A percentile compares a stretch with the other conserved stretches of the same genome.
Evolutionary conservation across 1,284 basidiomycete genomes (phyloP).

Genomic region (Ceratobasidium sp.): DNA sequence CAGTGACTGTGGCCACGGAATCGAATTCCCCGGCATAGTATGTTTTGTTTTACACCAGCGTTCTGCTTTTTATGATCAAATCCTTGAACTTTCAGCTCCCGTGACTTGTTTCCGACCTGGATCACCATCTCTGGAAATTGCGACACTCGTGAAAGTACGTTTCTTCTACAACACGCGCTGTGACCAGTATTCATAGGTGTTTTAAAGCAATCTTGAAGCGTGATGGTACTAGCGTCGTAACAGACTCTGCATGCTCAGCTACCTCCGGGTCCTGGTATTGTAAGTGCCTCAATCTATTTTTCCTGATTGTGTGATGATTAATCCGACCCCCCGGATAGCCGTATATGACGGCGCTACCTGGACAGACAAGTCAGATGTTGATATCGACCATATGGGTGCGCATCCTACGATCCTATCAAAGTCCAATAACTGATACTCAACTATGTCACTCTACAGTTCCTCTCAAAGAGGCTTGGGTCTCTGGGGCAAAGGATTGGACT

Average conservation of each 20-base stretch:
- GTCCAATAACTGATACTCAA: background rate
- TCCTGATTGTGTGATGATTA: background rate
- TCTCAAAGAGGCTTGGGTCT: constrained; percentile 60
- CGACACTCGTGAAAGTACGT: constrained; percentile 64
- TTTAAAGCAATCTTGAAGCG: constrained; percentile 60
- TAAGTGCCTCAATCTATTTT: background rate
- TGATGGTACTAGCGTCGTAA: constrained; percentile 57
- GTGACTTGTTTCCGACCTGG: constrained; percentile 16
- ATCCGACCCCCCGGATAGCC: constrained; percentile 51
- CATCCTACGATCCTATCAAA: constrained; percentile 42
- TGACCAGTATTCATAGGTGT: background rate
- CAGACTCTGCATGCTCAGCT: background rate
- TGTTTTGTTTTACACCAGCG: background rate
- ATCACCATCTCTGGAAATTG: constrained; percentile 59
- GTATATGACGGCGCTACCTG: constrained; percentile 53
- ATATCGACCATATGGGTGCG: constrained; percentile 55
- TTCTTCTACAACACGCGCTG: background rate
- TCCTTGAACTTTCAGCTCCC: background rate
- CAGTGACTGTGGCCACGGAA: constrained; percentile 1
- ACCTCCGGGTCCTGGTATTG: constrained; percentile 13
- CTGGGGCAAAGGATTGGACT: constrained; percentile 64
- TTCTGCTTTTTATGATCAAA: background rate
- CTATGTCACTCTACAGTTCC: background rate
- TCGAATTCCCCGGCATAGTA: constrained; percentile 23
- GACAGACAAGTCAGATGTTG: constrained; percentile 65